These are phyloP conservation scores for Blastomyces emzantsi DNA, from an alignment of 2,329 filamentous ascomycete species.

Conservation along the genomic window DNA sequence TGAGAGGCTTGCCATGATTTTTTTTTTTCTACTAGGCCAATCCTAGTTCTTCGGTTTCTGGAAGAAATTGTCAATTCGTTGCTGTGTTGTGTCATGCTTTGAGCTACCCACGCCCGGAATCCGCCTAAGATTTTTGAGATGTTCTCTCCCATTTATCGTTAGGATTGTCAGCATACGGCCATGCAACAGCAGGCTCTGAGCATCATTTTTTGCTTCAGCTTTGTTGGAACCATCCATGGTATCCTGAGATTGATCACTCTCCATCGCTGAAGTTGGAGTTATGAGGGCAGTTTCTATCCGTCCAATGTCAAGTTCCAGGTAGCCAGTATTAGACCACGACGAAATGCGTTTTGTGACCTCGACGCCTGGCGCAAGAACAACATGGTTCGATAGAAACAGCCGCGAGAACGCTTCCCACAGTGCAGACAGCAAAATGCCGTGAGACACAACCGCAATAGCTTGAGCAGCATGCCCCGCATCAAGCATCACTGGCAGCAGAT, in stretches of 20 bases:
- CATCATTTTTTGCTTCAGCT: background rate
- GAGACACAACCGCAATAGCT: constrained; percentile 62
- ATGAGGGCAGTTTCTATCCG: background rate
- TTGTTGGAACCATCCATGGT: background rate
- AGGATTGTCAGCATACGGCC: constrained; percentile 44
- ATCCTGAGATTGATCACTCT: constrained; percentile 4
- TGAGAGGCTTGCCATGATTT: background rate
- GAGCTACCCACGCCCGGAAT: constrained; percentile 74
- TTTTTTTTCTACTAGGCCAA: background rate
- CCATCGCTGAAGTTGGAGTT: background rate
- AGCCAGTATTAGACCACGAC: constrained; percentile 59
- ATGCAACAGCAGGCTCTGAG: constrained; percentile 24
- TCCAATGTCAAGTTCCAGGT: constrained; percentile 40
- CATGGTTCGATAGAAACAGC: constrained; percentile 43
- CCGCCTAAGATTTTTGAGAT: constrained; percentile 65
- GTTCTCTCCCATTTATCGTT: constrained; percentile 59
- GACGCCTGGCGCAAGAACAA: constrained; percentile 36
- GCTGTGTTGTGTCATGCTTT: constrained; percentile 64
- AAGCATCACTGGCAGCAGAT: constrained; percentile 51
- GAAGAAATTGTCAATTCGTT: constrained; percentile 70
- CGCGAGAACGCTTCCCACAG: constrained; percentile 56
- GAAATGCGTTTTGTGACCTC: constrained; percentile 35
- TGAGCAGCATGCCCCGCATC: constrained; percentile 25
- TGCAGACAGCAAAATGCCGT: constrained; percentile 68
- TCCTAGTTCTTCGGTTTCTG: constrained; percentile 37